Percentiles rank a stretch among this genome's conserved stretches.
Evolutionary conservation across 1,284 basidiomycete genomes (phyloP).

Genomic region (Ceratobasidium sp.): DNA sequence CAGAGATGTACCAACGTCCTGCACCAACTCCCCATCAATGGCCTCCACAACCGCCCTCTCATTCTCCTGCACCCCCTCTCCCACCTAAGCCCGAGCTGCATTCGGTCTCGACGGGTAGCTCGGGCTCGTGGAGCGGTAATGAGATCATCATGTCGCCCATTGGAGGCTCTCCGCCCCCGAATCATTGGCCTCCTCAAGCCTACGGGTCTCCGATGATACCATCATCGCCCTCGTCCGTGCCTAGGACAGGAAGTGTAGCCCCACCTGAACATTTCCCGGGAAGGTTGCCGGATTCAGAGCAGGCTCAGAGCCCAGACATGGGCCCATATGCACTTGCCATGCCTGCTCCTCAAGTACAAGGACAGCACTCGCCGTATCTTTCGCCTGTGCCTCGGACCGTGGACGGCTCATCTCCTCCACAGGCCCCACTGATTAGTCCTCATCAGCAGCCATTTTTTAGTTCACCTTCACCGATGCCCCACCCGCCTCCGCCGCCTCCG

Average conservation of each 20-base stretch:
- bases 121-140: not conserved
- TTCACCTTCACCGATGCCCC: not conserved
- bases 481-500: not conserved
- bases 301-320: not conserved
- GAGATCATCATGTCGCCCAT: not conserved
- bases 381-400: not conserved
- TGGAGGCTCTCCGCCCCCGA: not conserved
- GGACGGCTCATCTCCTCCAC: not conserved
- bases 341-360: not conserved
- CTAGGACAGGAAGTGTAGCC: not conserved
- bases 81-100: slow-evolving; percentile 27
- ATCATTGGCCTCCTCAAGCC: slow-evolving; percentile 1
- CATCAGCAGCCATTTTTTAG: not conserved
- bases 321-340: not conserved
- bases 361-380: not conserved
- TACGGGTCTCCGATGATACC: not conserved
- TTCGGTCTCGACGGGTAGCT: not conserved
- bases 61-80: slow-evolving; percentile 13
- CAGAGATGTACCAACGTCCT: slow-evolving; percentile 25
- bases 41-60: not conserved
- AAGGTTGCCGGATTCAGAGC: not conserved
- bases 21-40: slow-evolving; percentile 4
- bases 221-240: not conserved
- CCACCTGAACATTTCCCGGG: slow-evolving; percentile 6
- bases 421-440: not conserved